Conservation (phyloP, 495 filamentous ascomycete genomes). For the Talaromyces ruber region DNA sequence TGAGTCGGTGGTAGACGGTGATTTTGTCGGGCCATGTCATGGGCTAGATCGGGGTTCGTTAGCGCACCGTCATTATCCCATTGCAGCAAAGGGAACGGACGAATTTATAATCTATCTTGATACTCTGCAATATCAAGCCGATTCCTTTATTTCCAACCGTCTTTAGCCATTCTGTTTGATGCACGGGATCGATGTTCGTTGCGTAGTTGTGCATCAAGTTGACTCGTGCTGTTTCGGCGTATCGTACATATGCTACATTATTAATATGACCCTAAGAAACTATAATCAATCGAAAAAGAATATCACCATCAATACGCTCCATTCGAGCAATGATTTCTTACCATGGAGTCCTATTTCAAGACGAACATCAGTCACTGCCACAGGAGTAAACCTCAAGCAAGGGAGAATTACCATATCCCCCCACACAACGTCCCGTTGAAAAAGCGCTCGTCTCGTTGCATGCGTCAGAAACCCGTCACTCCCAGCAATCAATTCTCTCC, state of each 20-base stretch:
- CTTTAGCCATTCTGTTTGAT: slow-evolving; percentile 60
- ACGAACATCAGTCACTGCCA: slow-evolving; percentile 3
- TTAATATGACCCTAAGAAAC: slow-evolving; percentile 65
- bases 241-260: slow-evolving; percentile 76
- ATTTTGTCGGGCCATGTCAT: slow-evolving; percentile 83
- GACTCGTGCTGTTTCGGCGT: slow-evolving; percentile 76
- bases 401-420: slow-evolving; percentile 68
- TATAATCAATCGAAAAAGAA: neutral
- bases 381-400: slow-evolving; percentile 4
- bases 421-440: slow-evolving; percentile 71
- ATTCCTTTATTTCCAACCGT: slow-evolving; percentile 55
- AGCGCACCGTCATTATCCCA: too few relatives aligned
- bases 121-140: slow-evolving; percentile 73
- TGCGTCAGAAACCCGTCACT: slow-evolving; percentile 75
- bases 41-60: slow-evolving; percentile 47
- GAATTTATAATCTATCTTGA: slow-evolving; percentile 87
- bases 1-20: slow-evolving; percentile 81
- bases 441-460: slow-evolving; percentile 54
- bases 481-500: slow-evolving; percentile 69
- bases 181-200: slow-evolving; percentile 53
- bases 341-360: slow-evolving; percentile 46
- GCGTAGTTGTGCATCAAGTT: slow-evolving; percentile 79
- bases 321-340: slow-evolving; percentile 19
- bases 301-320: too few relatives aligned
- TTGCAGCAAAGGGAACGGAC: slow-evolving; percentile 36